phyloP scores from a whole-genome alignment of 345 rosid genomes.

The Zanthoxylum bungeanum region DNA sequence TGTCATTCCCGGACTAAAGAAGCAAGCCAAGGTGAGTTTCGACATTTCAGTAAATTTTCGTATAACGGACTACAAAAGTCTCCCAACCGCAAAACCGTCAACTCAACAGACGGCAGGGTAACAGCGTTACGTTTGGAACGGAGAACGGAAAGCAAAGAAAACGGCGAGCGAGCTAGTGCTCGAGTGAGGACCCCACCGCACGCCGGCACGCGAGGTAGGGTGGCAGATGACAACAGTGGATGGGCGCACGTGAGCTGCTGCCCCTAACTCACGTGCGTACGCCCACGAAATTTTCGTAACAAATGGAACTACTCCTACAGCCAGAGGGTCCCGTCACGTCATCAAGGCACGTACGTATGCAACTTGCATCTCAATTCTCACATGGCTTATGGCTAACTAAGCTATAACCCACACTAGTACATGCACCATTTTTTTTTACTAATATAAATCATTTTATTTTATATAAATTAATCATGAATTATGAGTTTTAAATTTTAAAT shows the following conservation, averaged over 20 bases:
- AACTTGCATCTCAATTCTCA: too few relatives aligned
- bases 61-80: background rate
- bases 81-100: slow-evolving; percentile 14
- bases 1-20: too few relatives aligned
- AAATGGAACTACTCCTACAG: background rate
- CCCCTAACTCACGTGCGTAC: slow-evolving; percentile 34
- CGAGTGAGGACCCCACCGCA: slow-evolving; percentile 28
- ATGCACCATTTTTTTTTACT: too few relatives aligned
- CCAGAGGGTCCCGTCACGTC: slow-evolving; percentile 14
- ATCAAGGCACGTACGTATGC: background rate
- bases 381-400: background rate
- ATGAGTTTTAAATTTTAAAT: too few relatives aligned
- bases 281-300: slow-evolving; percentile 3
- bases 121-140: background rate
- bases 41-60: background rate
- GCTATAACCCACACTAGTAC: background rate
- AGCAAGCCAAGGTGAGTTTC: background rate
- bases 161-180: background rate
- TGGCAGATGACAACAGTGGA: slow-evolving; percentile 45
- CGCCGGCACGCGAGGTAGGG: slow-evolving; percentile 32
- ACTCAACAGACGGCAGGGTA: background rate
- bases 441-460: too few relatives aligned
- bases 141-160: background rate
- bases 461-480: too few relatives aligned
- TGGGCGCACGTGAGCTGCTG: slow-evolving; percentile 43